A percentile compares a stretch with the other conserved stretches of the same genome.
Conservation (phyloP, 257 asterid genomes). For the Rhazya stricta region DNA sequence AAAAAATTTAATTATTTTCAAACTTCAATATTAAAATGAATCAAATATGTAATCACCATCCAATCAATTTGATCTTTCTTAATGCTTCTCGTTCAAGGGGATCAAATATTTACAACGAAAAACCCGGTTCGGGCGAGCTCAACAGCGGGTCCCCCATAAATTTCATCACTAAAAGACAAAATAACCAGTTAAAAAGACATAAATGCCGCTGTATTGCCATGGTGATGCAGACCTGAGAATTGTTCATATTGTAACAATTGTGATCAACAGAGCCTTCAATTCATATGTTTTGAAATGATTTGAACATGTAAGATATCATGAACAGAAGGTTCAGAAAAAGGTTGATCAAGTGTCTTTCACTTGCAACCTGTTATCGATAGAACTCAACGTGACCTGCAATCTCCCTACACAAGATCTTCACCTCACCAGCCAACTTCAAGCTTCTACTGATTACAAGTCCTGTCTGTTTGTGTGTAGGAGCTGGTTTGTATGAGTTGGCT, state of each 20-base stretch:
- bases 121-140: no score
- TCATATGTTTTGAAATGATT: not conserved
- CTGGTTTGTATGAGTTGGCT: constrained; percentile 56
- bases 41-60: no score
- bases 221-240: no score
- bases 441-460: constrained; percentile 69
- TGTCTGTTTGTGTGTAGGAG: constrained; percentile 60
- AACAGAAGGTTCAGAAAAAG: not conserved
- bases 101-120: no score
- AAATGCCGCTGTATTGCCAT: no score
- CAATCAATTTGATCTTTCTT: no score
- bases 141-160: no score
- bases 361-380: constrained; percentile 24
- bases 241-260: not conserved
- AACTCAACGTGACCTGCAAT: constrained; percentile 75
- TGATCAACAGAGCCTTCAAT: not conserved
- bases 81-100: not conserved
- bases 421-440: constrained; percentile 61
- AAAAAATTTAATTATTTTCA: no score
- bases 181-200: no score
- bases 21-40: no score
- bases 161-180: no score
- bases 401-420: constrained; percentile 80
- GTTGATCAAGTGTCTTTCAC: not conserved
- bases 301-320: not conserved